Percentiles rank a stretch among this genome's conserved stretches.
Evolutionary conservation across 176 grass and related monocot species (phyloP).

Genomic region (Phyllostachys edulis): DNA sequence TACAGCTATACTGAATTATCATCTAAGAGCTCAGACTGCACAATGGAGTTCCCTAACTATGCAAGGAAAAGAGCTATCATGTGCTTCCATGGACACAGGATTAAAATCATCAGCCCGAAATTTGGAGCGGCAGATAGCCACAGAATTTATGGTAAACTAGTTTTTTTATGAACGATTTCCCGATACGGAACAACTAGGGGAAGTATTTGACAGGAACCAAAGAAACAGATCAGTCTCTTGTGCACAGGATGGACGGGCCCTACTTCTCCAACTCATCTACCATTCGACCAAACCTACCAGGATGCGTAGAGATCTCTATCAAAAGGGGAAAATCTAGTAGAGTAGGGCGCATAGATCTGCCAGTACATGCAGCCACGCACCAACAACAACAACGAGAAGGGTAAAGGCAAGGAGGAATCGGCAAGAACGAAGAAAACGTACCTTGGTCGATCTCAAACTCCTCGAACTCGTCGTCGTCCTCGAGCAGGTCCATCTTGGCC

Average conservation of each 20-base stretch:
- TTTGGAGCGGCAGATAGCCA: neutral
- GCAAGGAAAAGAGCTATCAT: neutral
- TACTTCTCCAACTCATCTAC: neutral
- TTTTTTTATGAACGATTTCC: neutral
- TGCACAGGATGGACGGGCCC: neutral
- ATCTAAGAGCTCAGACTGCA: neutral
- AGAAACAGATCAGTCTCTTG: neutral
- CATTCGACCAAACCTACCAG: neutral
- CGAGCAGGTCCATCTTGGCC: slow-evolving; percentile 66
- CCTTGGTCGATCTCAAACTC: slow-evolving; percentile 77
- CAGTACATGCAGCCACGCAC: neutral
- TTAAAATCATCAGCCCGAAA: neutral
- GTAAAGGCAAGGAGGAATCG: neutral
- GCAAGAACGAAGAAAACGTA: neutral
- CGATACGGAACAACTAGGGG: neutral
- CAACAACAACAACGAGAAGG: neutral
- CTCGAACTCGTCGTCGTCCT: slow-evolving; percentile 76
- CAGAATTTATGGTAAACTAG: neutral
- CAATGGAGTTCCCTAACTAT: neutral
- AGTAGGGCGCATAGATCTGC: neutral
- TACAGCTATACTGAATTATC: neutral
- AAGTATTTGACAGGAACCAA: neutral
- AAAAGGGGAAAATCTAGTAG: neutral
- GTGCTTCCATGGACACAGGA: neutral
- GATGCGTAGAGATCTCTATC: neutral